Base-by-base conservation (phyloP, 345 rosid species). In the Cardamine chenopodiifolia region DNA sequence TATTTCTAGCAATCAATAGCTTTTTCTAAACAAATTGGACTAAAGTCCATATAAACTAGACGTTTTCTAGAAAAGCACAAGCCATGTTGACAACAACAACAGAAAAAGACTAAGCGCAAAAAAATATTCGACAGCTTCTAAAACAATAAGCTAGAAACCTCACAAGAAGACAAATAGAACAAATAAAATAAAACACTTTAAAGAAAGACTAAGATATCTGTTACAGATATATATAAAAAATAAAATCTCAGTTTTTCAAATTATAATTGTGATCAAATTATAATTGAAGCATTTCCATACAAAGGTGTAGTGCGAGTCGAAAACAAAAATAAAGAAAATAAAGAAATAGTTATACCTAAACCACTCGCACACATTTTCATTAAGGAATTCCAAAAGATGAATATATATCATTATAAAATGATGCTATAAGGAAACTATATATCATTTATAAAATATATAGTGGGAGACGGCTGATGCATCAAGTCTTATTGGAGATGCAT, bases 291-390 rank as follows among this genome's bases (percentile, higher is more conserved):
- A 72, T 37, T 50, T 28, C 32, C 40, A 28, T 22, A n/a, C 13
- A 29, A 55, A 50, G 65, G 59, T 62, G 52, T 54, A 69, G 59
- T 45, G 79, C 25, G 75, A 70, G 69, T 69, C 70, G 42, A 62
- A 54, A 32, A 8, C 4, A 26, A 69, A 58, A 53, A 19, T 5
- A 53, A 62, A 22, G 35, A 39, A 34, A 76, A 26, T 7, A 50
- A 62, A 23, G 39, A 40, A 47, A 77, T 19, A 44, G 12, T 35
- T 55, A 72, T 77, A 49, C 81, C 81, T 77, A 66, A 74, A 74
- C 77, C 81, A 78, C 77, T 78, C 49, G 8, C 57, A 40, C 42
- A 71, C 68, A 50, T 72, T 65, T 71, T 71, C 62, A 39, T 59
- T 58, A 71, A 77, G 6, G 22, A 57, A 64, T 26, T 37, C 47